These are phyloP conservation scores for Mycena sanguinolenta DNA, from an alignment of 768 basidiomycete genomes.

Conservation along the genomic window DNA sequence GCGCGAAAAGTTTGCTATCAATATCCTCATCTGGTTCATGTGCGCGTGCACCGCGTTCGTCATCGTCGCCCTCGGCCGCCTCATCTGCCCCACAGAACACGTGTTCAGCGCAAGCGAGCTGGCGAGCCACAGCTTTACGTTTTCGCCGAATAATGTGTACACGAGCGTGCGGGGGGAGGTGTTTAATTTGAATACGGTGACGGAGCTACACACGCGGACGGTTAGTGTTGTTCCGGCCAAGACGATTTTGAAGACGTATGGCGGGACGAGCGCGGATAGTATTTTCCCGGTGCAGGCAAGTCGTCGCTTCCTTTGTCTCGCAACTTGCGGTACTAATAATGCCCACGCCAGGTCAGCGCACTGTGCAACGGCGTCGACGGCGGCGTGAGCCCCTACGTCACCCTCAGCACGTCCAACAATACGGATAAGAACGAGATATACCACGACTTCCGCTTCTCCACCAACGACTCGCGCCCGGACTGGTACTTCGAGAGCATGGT, in stretches of 20 bases:
- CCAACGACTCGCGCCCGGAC: constrained; percentile 92
- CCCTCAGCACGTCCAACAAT: constrained; percentile 81
- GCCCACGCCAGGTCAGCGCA: constrained; percentile 90
- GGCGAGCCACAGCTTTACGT: constrained; percentile 71
- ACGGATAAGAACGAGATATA: constrained; percentile 84
- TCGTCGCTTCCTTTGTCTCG: neutral
- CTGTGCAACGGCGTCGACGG: constrained; percentile 91
- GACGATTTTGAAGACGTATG: constrained; percentile 80
- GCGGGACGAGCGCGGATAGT: constrained; percentile 77
- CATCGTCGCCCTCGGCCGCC: constrained; percentile 85
- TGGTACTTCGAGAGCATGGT: constrained; percentile 99
- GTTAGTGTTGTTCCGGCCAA: constrained; percentile 83
- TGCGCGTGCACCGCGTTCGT: constrained; percentile 93
- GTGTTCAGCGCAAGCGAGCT: constrained; percentile 88
- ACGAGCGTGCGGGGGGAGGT: constrained; percentile 93
- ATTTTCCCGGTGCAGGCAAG: constrained; percentile 95
- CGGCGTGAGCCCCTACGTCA: constrained; percentile 86
- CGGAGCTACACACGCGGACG: constrained; percentile 73
- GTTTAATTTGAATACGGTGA: constrained; percentile 84
- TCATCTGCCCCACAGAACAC: constrained; percentile 96
- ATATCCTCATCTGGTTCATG: constrained; percentile 95
- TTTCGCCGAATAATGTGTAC: constrained; percentile 81
- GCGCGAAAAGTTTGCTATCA: constrained; percentile 96
- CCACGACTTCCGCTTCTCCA: constrained; percentile 94
- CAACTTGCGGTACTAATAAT: neutral